Evolutionary conservation across 2,329 filamentous ascomycete genomes (phyloP), one percentile per base, ranked within the genome.

Genomic region (Davidsoniella australis): DNA sequence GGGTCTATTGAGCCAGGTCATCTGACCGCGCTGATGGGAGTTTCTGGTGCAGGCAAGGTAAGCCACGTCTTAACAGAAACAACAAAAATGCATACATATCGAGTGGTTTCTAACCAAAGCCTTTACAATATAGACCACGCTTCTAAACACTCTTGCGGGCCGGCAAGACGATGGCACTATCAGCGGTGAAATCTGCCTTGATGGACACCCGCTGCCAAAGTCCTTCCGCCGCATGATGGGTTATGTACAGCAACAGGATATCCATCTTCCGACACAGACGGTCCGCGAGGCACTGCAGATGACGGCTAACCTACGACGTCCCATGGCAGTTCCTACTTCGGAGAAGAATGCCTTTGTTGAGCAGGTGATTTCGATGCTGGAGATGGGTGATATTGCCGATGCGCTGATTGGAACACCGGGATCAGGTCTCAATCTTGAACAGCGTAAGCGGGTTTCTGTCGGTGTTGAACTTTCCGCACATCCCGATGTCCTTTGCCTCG

Each of bases 191-290:
- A 82, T 88, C 68, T 61, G 86, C 53, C 82, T 89, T 14, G 82
- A 89, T 55, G 84, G 84, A 1, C 73, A 73, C 7, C 77, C 75
- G 9, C 71, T 82, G 4, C 81, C 85, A 26, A 70, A 76, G 2
- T 83, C 80, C 0, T 88, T 88, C 68, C 82, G 87, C 58, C 75
- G 83, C 12, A 85, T 82, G 55, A 83, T 82, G 0, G 84, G 83
- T 29, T 88, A 88, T 57, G 82, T 82, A 52, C 81, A 88, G 59
- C 85, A 91, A 60, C 78, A 87, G 54, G 85, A 91, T 64, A 70
- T 89, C 1, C 85, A 89, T 58, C 71, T 86, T 50, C 68, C 76
- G 1, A 83, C 75, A 0, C 72, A 79, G 1, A 89, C 85, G 0
- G 83, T 88, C 3, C 73, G 83, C 14, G 84, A 89, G 61, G 82